These are phyloP conservation scores for Wickerhamiella vanderwaltii DNA, from an alignment of 805 yeast genomes.

Conservation along the genomic window DNA sequence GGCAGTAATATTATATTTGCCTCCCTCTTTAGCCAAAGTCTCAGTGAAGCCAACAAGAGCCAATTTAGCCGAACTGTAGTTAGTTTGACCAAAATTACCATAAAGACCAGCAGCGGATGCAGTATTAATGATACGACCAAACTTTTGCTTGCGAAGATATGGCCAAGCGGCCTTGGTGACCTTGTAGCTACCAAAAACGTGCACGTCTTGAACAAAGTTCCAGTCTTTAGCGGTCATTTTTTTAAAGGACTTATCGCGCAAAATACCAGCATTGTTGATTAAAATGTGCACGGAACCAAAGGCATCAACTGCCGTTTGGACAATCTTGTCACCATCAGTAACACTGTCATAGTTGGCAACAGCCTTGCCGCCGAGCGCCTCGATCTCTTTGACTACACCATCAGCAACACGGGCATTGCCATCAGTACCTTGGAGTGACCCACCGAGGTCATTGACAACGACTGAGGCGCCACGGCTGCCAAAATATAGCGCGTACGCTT, in stretches of 20 bases:
- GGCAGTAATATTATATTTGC: slow-evolving; percentile 64
- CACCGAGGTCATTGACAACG: slow-evolving; percentile 90
- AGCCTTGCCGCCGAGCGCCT: slow-evolving; percentile 64
- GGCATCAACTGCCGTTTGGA: slow-evolving; percentile 71
- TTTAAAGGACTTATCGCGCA: slow-evolving; percentile 75
- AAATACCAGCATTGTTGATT: slow-evolving; percentile 89
- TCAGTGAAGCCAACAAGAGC: slow-evolving; percentile 87
- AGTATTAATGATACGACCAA: slow-evolving; percentile 85
- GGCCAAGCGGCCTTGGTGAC: slow-evolving; percentile 90
- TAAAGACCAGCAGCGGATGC: slow-evolving; percentile 94
- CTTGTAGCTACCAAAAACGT: slow-evolving; percentile 77
- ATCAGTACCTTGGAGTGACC: slow-evolving; percentile 64
- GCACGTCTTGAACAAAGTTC: slow-evolving; percentile 71
- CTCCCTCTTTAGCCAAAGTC: slow-evolving; percentile 91
- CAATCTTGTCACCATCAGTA: slow-evolving; percentile 68
- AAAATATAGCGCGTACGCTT: slow-evolving; percentile 71
- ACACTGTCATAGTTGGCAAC: slow-evolving; percentile 92
- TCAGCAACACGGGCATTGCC: slow-evolving; percentile 62
- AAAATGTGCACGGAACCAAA: slow-evolving; percentile 84
- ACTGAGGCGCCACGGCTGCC: slow-evolving; percentile 90
- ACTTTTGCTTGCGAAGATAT: slow-evolving; percentile 66
- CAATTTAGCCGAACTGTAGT: slow-evolving; percentile 86
- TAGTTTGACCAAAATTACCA: slow-evolving; percentile 95
- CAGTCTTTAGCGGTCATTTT: slow-evolving; percentile 78
- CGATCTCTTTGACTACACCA: slow-evolving; percentile 75